Percentiles rank a stretch among this genome's conserved stretches.
Conservation (phyloP, 2,329 filamentous ascomycete genomes). For the Fusarium denticulatum region DNA sequence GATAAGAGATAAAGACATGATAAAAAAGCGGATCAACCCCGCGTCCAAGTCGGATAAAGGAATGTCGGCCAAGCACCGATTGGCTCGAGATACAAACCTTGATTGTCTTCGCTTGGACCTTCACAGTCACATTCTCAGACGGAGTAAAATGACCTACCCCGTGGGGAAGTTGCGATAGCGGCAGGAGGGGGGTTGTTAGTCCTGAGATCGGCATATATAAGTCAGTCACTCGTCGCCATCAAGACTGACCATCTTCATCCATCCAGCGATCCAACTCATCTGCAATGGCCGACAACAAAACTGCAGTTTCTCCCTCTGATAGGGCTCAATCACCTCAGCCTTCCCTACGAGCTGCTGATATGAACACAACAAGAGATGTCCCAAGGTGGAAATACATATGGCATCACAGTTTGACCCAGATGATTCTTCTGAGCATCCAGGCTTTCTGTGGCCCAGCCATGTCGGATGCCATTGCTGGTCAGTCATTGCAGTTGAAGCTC, state of each 20-base stretch:
- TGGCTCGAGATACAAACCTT: background rate
- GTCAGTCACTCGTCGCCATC: background rate
- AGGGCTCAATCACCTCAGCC: background rate
- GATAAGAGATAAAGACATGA: background rate
- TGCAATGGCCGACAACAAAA: conserved; percentile 1
- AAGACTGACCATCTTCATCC: too few relatives aligned
- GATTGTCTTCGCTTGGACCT: conserved; percentile 1
- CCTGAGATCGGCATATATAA: background rate
- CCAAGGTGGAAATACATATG: conserved; percentile 13
- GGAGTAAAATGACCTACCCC: background rate
- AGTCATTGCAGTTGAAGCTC: fast-evolving
- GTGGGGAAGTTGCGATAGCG: background rate
- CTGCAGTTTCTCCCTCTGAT: background rate
- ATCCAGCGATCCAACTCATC: too few relatives aligned
- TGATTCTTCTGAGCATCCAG: conserved; percentile 13
- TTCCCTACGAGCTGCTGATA: background rate
- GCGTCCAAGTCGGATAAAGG: background rate
- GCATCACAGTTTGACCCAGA: conserved; percentile 10
- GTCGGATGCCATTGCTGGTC: conserved; percentile 12
- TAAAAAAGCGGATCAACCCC: background rate
- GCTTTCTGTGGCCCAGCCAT: conserved; percentile 17
- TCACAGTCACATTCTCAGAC: background rate
- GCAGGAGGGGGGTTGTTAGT: background rate
- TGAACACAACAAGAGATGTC: background rate
- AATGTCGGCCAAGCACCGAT: background rate